Conservation (phyloP, 2,329 filamentous ascomycete genomes). For the Botrytis aclada region DNA sequence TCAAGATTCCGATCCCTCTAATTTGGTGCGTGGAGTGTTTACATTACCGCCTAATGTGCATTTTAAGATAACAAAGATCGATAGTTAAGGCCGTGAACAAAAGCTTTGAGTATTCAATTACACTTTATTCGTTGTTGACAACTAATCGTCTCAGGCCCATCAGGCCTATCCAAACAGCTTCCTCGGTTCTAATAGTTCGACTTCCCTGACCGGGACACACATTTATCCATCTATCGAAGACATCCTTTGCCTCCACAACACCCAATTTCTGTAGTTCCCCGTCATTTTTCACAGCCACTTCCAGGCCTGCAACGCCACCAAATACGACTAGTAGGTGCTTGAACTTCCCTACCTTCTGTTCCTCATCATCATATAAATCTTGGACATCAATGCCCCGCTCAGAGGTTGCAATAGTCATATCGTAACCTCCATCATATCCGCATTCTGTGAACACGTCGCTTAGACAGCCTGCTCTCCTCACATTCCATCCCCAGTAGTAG, state of each 20-base stretch:
- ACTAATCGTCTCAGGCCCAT: conserved; percentile 60
- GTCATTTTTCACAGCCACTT: conserved; percentile 67
- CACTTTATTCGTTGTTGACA: conserved; percentile 36
- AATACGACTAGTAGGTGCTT: conserved; percentile 76
- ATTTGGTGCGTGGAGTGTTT: background rate
- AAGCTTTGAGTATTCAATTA: background rate
- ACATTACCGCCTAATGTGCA: background rate
- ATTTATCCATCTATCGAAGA: conserved; percentile 86
- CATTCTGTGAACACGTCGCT: conserved; percentile 75
- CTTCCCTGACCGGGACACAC: conserved; percentile 77
- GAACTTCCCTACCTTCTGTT: conserved; percentile 45
- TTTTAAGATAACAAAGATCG: background rate
- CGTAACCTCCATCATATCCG: conserved; percentile 73
- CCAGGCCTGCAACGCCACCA: conserved; percentile 76
- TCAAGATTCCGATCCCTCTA: background rate
- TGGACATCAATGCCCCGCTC: conserved; percentile 59
- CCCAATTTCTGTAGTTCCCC: conserved; percentile 52
- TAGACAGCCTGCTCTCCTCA: conserved; percentile 63
- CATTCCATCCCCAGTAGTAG: conserved; percentile 83
- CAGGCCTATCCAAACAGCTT: conserved; percentile 75
- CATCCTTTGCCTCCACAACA: conserved; percentile 60
- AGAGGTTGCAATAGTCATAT: conserved; percentile 78
- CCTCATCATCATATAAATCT: conserved; percentile 32
- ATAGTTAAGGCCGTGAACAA: background rate
- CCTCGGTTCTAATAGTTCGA: conserved; percentile 78